Percentiles rank a stretch among this genome's conserved stretches.
Evolutionary conservation across 2,329 filamentous ascomycete species (phyloP).

Genomic region (Cladosporium velox): DNA sequence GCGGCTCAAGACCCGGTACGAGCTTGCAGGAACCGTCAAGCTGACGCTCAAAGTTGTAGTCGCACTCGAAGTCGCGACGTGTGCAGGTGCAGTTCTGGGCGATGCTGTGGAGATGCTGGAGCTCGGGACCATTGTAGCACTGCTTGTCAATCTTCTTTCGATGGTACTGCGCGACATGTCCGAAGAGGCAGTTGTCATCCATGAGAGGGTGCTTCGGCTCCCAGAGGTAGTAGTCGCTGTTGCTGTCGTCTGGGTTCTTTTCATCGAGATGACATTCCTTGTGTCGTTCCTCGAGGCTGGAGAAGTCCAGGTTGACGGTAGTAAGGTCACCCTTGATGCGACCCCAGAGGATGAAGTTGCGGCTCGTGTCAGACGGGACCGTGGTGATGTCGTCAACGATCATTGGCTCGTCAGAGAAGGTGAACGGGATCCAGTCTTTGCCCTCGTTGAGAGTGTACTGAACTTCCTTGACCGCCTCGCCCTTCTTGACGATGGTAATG

Average conservation of each 20-base stretch:
- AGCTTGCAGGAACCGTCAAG: conserved; percentile 74
- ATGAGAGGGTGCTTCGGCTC: conserved; percentile 79
- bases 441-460: conserved; percentile 83
- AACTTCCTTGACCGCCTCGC: conserved; percentile 65
- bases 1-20: conserved; percentile 70
- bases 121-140: conserved; percentile 79
- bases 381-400: conserved; percentile 80
- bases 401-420: conserved; percentile 69
- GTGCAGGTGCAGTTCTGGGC: conserved; percentile 78
- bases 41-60: conserved; percentile 89
- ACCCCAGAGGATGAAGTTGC: conserved; percentile 91
- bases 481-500: conserved; percentile 79
- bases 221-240: conserved; percentile 82
- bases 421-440: conserved; percentile 71
- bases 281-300: conserved; percentile 68
- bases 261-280: conserved; percentile 69
- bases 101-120: conserved; percentile 69
- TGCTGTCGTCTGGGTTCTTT: conserved; percentile 55
- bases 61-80: conserved; percentile 88
- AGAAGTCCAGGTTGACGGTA: conserved; percentile 86
- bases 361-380: conserved; percentile 81
- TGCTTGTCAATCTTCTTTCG: conserved; percentile 78
- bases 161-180: conserved; percentile 84
- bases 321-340: conserved; percentile 61
- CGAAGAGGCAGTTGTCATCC: conserved; percentile 83